Percentiles rank a stretch among this genome's conserved stretches.
Conservation (phyloP, 208 protist species). For the Trypanosoma melophagium region DNA sequence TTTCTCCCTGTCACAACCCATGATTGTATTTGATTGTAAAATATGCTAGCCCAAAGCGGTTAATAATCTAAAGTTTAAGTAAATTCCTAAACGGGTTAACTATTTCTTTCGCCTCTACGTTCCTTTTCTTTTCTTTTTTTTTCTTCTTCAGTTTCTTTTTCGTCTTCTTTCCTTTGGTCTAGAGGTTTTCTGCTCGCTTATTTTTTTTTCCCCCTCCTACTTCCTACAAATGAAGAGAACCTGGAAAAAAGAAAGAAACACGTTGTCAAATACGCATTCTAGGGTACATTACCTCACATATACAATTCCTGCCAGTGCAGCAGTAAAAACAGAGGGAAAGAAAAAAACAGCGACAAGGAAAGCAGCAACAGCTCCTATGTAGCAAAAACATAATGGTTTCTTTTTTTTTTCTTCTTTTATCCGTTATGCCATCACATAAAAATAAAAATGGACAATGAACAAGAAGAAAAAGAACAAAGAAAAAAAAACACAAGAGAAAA, state of each 20-base stretch:
- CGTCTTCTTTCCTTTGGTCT: neutral
- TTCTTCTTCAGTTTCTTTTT: slow-evolving; percentile 1
- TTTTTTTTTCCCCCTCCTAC: too few species aligned
- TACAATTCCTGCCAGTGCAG: neutral
- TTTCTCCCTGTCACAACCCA: slow-evolving; percentile 13
- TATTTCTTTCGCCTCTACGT: slow-evolving; percentile 9
- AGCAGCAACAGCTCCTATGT: too few species aligned
- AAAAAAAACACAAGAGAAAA: too few species aligned
- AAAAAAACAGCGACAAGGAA: neutral
- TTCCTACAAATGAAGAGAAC: too few species aligned
- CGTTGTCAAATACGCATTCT: too few species aligned
- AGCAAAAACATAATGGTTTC: too few species aligned
- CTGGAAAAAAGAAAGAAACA: too few species aligned
- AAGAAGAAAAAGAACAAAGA: too few species aligned
- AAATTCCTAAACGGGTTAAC: neutral
- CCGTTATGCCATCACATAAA: too few species aligned
- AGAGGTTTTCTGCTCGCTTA: too few species aligned
- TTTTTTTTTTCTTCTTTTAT: too few species aligned
- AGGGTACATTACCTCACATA: slow-evolving; percentile 7
- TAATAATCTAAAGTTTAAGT: slow-evolving; percentile 3
- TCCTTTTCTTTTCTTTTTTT: neutral
- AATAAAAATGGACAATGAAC: too few species aligned
- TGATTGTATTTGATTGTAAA: slow-evolving; percentile 8
- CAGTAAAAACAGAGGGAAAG: neutral
- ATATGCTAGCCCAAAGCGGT: neutral